Evolutionary conservation across 2,329 filamentous ascomycete genomes (phyloP), one percentile per base, ranked within the genome.

Genomic region (Alternaria incomplexa): DNA sequence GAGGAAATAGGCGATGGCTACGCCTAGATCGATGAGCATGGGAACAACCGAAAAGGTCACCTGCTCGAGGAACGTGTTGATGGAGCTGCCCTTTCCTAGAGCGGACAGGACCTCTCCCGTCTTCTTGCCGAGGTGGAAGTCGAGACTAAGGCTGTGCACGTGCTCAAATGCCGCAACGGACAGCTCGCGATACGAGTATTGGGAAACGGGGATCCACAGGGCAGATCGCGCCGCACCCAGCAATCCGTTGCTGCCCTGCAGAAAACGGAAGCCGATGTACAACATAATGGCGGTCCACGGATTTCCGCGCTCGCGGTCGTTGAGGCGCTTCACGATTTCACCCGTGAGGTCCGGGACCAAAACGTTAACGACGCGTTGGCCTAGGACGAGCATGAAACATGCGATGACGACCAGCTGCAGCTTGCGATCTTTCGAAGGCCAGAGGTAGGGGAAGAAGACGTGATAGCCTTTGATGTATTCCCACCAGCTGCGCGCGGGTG

Each of bases 91-190:
- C 80, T 99, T 99, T 83, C 96, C 97, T 68, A 99, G 85, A 1
- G 96, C 96, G 13, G 95, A 98, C 15, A 98, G 84, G 10, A 99
- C 93, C 81, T 99, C 96, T 66, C 96, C 96, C 0, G 96, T 99
- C 75, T 95, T 93, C 82, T 99, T 99, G 56, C 93, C 93, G 4
- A 98, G 87, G 77, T 99, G 96, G 75, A 99, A 99, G 78, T 98
- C 96, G 68, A 98, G 86, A 79, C 94, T 97, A 32, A 99, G 88
- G 54, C 91, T 91, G 80, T 99, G 96, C 22, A 99, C 96, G 78
- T 99, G 96, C 81, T 98, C 95, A 77, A 99, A 99, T 11, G 95
- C 93, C 15, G 96, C 94, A 2, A 96, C 96, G 6, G 94, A 97
- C 62, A 99, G 86, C 67, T 96, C 93, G 75, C 93, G 91, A 81